phyloP scores from a whole-genome alignment of 2,329 filamentous ascomycete genomes.

The Fusarium pseudograminearum region DNA sequence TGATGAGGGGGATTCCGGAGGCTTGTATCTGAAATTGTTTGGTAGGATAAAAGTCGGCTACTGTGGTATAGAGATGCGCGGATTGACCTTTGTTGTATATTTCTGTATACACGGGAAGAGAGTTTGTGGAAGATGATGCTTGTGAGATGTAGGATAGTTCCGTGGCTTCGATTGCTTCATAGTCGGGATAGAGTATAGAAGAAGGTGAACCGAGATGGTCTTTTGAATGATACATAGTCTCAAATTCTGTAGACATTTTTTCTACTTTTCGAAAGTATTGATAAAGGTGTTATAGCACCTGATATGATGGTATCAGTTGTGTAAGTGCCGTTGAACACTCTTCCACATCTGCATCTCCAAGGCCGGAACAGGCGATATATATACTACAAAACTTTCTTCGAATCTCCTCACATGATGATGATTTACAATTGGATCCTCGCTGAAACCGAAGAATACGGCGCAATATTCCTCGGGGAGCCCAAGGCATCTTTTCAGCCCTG shows the following conservation, averaged over 20 bases:
- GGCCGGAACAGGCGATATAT: slow-evolving; percentile 7
- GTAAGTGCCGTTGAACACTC: background rate
- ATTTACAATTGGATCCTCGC: background rate
- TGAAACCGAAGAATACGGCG: slow-evolving; percentile 40
- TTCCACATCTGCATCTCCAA: background rate
- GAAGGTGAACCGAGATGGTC: slow-evolving; percentile 19
- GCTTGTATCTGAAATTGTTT: slow-evolving; percentile 63
- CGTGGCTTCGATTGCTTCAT: slow-evolving; percentile 39
- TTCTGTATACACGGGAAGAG: slow-evolving; percentile 47
- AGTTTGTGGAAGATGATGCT: slow-evolving; percentile 46
- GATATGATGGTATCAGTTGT: background rate
- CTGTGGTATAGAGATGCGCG: slow-evolving; percentile 6
- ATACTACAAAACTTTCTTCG: background rate
- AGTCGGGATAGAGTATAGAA: slow-evolving; percentile 45
- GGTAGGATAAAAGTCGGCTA: slow-evolving; percentile 56
- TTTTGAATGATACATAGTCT: slow-evolving; percentile 2
- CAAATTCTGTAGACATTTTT: slow-evolving; percentile 26
- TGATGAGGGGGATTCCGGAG: slow-evolving; percentile 57
- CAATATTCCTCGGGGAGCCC: slow-evolving; percentile 11
- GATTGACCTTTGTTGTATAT: slow-evolving; percentile 8
- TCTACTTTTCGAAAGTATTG: too few species aligned
- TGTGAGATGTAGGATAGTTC: slow-evolving; percentile 46
- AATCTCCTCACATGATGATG: background rate
- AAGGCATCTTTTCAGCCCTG: slow-evolving; percentile 31
- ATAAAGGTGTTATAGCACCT: background rate